phyloP scores from a whole-genome alignment of 352 stramenopile genomes.

The Pythium diclinum region DNA sequence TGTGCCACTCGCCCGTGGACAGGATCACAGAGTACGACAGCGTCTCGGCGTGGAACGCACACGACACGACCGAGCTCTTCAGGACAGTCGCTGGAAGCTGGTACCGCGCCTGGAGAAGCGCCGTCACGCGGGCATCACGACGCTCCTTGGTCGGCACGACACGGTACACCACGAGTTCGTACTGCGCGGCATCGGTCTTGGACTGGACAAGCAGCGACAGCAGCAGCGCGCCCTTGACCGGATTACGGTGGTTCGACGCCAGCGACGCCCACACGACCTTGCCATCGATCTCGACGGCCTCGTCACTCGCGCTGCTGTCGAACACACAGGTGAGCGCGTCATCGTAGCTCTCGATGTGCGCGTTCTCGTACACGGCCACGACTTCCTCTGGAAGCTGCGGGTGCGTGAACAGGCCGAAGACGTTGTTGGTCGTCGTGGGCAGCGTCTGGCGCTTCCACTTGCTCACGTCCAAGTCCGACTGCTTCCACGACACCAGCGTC shows the following conservation, averaged over 20 bases:
- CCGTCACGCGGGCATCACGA: conserved; percentile 33
- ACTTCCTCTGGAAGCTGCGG: conserved; percentile 57
- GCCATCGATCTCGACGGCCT: conserved; percentile 23
- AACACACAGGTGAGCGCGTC: conserved; percentile 44
- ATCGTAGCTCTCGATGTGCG: conserved; percentile 53
- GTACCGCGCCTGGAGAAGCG: conserved; percentile 35
- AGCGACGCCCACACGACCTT: conserved; percentile 53
- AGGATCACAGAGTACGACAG: conserved; percentile 70
- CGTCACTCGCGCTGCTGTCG: conserved; percentile 31
- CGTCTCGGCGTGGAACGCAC: conserved; percentile 67
- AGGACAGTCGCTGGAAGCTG: conserved; percentile 15
- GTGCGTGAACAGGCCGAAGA: conserved; percentile 55
- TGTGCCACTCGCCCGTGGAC: conserved; percentile 54
- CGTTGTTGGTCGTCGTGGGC: conserved; percentile 27
- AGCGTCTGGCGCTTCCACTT: conserved; percentile 56
- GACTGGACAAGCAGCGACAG: conserved; percentile 55
- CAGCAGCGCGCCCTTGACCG: conserved; percentile 58
- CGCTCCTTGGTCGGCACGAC: conserved; percentile 38
- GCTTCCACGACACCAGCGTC: conserved; percentile 54
- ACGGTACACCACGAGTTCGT: conserved; percentile 61
- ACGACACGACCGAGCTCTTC: conserved; percentile 34
- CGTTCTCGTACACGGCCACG: conserved; percentile 64
- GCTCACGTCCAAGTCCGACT: conserved; percentile 57
- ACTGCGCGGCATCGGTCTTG: conserved; percentile 27
- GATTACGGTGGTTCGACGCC: conserved; percentile 51